Base-by-base conservation (phyloP, 2,329 filamentous ascomycete species). In the Alternaria arbusti region DNA sequence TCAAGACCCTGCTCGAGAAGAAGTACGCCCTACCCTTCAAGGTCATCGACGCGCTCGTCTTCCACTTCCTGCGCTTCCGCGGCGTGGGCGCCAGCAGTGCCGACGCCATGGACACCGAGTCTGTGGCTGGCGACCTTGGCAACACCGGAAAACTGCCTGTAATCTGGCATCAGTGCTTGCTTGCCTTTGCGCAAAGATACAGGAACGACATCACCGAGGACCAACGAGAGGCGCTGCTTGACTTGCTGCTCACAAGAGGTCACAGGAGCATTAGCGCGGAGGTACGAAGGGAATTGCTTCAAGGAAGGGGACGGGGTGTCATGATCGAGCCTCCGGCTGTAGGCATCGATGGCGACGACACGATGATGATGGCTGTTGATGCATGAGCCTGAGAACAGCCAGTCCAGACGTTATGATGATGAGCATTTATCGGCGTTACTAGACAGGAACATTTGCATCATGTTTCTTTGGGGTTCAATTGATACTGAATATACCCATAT, bases 191-290 rank as follows among this genome's bases (percentile, higher is more conserved):
- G 25, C 92, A 97, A 82, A 87, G 95, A 60, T 99, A 98, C 82
- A 90, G 94, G 75, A 96, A 97, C 71, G 95, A 98, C 79, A 95
- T 97, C 71, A 97, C 94, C 2, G 94, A 97, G 79, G 94, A 97
- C 71, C 94, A 97, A 83, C 86, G 94, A 71, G 95, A 99, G 82
- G 92, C 94, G 1, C 82, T 99, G 54, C 83, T 99, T 6, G 96
- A 99, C 82, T 82, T 99, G 63, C 84, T 99, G 17, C 84, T 97
- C 46, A 90, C 89, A 5, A 89, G 95, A 65, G 94, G 94, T 0
- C 96, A 99, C 82, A 89, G 90, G 65, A 88, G 90, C 64, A 97
- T 99, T 68, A 94, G 93, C 0, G 94, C 96, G 0, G 96, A 98
- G 78, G 92, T 98, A 25, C 86, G 96, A 70, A 89, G 94, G 73